Evolutionary conservation across 2,329 filamentous ascomycete genomes (phyloP), one percentile per base, ranked within the genome.

Genomic region (Aspergillus sp.): DNA sequence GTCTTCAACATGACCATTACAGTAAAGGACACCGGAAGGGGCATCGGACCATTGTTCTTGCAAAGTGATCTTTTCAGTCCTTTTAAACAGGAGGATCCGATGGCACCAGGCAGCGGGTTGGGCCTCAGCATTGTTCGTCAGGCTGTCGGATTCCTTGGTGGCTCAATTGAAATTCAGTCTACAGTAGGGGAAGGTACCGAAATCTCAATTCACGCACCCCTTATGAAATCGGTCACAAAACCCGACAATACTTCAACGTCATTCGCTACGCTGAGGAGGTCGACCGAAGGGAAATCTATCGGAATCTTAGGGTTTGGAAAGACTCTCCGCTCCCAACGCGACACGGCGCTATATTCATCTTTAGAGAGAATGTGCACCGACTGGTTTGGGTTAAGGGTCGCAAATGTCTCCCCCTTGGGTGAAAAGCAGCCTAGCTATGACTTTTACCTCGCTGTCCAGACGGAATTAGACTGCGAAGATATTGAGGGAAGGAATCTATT

Each of bases 1-100:
- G 36, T 40, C 7, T 57, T 60, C 36, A 34, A 55, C 7, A 50
- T 68, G 4, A 53, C 55, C 14, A 47, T 64, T 31, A 66, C 53
- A 2, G 56, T 70, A 17, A 58, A 59, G 31, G 68, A 71, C 44
- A 67, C 66, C 5, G 68, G 68, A 5, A 56, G 60, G n/a, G 68
- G 68, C 2, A 71, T 71, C 31, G 52, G 52, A 6, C 23, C 56
- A 11, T 55, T 63, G 25, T 66, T 59, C 54, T 42, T 65, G 3
- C 49, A 61, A 5, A 63, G 60, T 23, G 54, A 61, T 14, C 38
- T 70, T 7, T 88, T 84, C 61, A 78, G 75, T 0, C 79, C 84
- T 0, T 88, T 88, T 57, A 71, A 76, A 0, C 84, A 88, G 53
- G 85, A 87, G 59, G 76, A 85, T 38, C 62, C 69, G 1, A 64